phyloP scores from a whole-genome alignment of 768 basidiomycete species.

The Flagelloscypha sp. region DNA sequence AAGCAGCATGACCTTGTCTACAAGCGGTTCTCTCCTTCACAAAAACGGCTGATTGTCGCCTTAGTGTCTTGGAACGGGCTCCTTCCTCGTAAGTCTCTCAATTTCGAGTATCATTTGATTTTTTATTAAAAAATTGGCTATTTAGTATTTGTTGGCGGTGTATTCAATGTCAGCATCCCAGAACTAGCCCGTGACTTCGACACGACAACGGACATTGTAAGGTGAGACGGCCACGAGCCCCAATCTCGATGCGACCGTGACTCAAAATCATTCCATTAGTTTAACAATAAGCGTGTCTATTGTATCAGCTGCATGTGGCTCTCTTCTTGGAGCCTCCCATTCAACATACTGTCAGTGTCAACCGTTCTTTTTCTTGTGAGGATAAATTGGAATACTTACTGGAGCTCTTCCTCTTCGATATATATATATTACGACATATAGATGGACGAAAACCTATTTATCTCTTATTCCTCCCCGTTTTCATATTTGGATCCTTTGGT shows the following conservation, averaged over 20 bases:
- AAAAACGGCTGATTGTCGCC: conserved; percentile 40
- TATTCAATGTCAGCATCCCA: conserved; percentile 47
- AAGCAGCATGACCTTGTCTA: conserved; percentile 31
- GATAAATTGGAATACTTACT: no score
- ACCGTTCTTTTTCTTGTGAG: neutral
- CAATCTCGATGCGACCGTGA: neutral
- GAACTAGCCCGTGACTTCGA: conserved; percentile 42
- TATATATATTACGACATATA: conserved; percentile 10
- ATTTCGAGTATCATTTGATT: neutral
- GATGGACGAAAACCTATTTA: conserved; percentile 47
- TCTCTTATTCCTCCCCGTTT: conserved; percentile 40
- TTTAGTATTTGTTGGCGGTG: conserved; percentile 39
- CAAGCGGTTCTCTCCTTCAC: conserved; percentile 32
- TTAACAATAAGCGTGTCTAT: conserved; percentile 44
- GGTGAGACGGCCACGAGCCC: conserved; percentile 16
- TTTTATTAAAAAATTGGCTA: neutral
- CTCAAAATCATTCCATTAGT: conserved; percentile 15
- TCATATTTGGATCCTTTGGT: conserved; percentile 40
- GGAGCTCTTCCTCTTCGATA: no score
- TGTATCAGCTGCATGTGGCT: conserved; percentile 31
- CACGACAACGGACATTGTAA: conserved; percentile 33
- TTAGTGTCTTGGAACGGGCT: conserved; percentile 46
- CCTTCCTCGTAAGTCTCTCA: conserved; percentile 37
- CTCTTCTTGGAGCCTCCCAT: conserved; percentile 43
- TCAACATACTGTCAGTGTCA: conserved; percentile 35